Evolutionary conservation across 164 flowering plant species (phyloP), one percentile per base, ranked within the genome.

Genomic region (Annona cherimola): DNA sequence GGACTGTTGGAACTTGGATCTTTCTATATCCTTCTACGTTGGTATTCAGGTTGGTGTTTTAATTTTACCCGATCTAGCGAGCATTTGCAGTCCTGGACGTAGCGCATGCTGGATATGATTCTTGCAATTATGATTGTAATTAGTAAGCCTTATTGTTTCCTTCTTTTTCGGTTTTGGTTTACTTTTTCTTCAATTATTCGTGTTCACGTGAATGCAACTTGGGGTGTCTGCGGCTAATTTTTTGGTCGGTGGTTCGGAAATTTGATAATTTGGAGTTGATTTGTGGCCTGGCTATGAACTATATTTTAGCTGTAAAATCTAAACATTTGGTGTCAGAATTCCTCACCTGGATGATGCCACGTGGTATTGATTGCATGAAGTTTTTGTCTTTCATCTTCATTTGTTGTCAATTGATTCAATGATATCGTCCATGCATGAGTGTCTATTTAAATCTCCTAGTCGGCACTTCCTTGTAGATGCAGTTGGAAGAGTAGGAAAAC

Each of bases 51-150:
- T 16, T 66, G 6, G 18, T 9, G 16, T 26, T 35, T 39, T 43
- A 42, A 16, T 3, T 16, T 66, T 66, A 11, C 12, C 54, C 26
- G 69, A 35, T 2, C 18, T 5, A 42, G 69, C 39, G 69, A 26
- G n/a, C 54, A 26, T 44, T 66, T n/a, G 35, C 54, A 3, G 5
- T 43, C 8, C 12, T 1, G 35, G 50, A 35, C 41, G 59, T 14
- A 64, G 68, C 46, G 70, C 70, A 68, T 42, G 70, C 26, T 68
- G 50, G 70, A 44, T 66, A 5, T 66, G 11, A 16, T 64, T n/a
- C 67, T 64, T 35, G n/a, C 41, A 40, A 11, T 41, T 41, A 4
- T 61, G 8, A n/a, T n/a, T 54, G 16, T 54, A 54, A 7, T 54
- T 7, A 11, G 26, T 3, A 19, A 19, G 54, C 55, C 6, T 43